These are phyloP conservation scores for Brassica balearica DNA, from an alignment of 441 rosid genomes.

Conservation along the genomic window DNA sequence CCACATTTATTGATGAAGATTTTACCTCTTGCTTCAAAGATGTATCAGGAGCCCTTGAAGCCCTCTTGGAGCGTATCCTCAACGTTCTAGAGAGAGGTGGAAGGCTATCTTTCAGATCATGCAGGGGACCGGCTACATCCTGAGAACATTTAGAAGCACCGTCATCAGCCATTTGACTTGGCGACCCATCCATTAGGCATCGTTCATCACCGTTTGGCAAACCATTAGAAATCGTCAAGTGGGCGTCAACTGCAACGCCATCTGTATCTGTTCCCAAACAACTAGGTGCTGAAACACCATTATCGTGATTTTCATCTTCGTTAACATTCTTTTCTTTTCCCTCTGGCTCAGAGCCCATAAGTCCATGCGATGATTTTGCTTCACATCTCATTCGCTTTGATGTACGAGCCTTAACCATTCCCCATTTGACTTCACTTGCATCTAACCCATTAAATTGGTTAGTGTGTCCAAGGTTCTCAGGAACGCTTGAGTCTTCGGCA, in stretches of 20 bases:
- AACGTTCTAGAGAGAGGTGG: slow-evolving; percentile 54
- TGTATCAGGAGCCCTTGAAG: slow-evolving; percentile 46
- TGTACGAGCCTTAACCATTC: slow-evolving; percentile 84
- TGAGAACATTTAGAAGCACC: slow-evolving; percentile 38
- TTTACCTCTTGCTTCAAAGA: slow-evolving; percentile 44
- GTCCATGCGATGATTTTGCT: slow-evolving; percentile 48
- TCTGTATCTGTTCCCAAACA: slow-evolving; percentile 39
- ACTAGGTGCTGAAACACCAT: slow-evolving; percentile 40
- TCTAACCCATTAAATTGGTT: slow-evolving; percentile 54
- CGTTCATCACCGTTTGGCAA: slow-evolving; percentile 49
- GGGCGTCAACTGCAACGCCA: slow-evolving; percentile 38
- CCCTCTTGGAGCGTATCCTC: slow-evolving; percentile 52
- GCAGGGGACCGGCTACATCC: slow-evolving; percentile 40
- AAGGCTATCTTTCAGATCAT: slow-evolving; percentile 51
- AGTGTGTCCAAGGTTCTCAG: slow-evolving; percentile 46
- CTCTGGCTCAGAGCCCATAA: slow-evolving; percentile 46
- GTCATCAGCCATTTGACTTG: slow-evolving; percentile 32
- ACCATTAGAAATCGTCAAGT: slow-evolving; percentile 43
- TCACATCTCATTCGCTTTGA: slow-evolving; percentile 73
- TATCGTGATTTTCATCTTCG: slow-evolving; percentile 45
- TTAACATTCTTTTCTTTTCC: slow-evolving; percentile 46
- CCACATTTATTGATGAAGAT: slow-evolving; percentile 42
- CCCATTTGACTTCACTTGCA: slow-evolving; percentile 83
- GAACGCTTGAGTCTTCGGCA: slow-evolving; percentile 43
- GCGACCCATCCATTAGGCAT: slow-evolving; percentile 27